phyloP scores from a whole-genome alignment of 1,284 basidiomycete species.

The Moesziomyces sp. region DNA sequence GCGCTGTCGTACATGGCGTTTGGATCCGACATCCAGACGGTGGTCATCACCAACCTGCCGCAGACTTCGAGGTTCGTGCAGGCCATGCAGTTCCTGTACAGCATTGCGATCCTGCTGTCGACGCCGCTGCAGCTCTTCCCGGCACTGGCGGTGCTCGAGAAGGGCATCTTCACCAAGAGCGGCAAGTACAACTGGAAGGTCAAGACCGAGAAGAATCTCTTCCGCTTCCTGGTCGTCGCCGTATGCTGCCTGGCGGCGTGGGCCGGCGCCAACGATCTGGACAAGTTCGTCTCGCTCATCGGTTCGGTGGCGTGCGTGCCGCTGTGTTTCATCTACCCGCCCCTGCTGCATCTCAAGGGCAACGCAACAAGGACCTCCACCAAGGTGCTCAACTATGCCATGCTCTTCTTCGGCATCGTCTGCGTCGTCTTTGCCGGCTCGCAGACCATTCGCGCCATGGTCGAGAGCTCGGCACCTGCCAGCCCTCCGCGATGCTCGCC shows the following conservation, averaged over 20 bases:
- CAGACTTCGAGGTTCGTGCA: conserved; percentile 87
- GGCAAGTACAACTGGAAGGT: conserved; percentile 80
- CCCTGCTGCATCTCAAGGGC: conserved; percentile 91
- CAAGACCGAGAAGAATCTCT: conserved; percentile 89
- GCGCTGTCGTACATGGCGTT: conserved; percentile 88
- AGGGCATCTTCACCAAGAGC: conserved; percentile 83
- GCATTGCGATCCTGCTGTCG: conserved; percentile 87
- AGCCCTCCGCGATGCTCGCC: conserved; percentile 34
- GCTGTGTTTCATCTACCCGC: conserved; percentile 89
- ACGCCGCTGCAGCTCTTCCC: conserved; percentile 93
- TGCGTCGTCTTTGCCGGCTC: conserved; percentile 85
- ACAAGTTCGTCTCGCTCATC: conserved; percentile 95
- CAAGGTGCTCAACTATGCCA: conserved; percentile 78
- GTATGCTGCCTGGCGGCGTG: conserved; percentile 82
- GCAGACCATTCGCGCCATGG: conserved; percentile 73
- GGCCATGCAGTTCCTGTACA: conserved; percentile 74
- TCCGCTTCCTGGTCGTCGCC: conserved; percentile 81
- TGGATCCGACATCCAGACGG: conserved; percentile 87
- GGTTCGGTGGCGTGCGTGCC: conserved; percentile 95
- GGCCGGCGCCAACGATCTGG: conserved; percentile 86
- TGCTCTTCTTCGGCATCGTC: conserved; percentile 84
- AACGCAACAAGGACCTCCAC: conserved; percentile 77
- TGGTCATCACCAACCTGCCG: conserved; percentile 94
- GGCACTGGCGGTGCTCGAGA: conserved; percentile 95
- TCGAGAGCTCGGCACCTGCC: conserved; percentile 23